Conservation (phyloP, 345 rosid species). For the Laguncularia racemosa region DNA sequence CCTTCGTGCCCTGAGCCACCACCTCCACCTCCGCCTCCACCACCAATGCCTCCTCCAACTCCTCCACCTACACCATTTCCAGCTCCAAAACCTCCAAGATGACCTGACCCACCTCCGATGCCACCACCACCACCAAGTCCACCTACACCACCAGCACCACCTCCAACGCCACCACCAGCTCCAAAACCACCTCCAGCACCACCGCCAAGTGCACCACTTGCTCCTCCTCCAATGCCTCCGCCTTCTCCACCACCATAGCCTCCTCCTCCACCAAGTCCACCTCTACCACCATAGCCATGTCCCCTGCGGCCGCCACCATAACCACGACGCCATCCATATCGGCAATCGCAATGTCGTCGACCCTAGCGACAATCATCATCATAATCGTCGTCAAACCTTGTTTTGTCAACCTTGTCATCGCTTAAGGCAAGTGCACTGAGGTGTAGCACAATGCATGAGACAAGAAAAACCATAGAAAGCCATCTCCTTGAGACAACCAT, state of each 20-base stretch:
- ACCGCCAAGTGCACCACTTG: slow-evolving; percentile 5
- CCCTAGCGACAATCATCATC: slow-evolving; percentile 18
- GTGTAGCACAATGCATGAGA: slow-evolving; percentile 17
- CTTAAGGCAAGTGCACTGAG: slow-evolving; percentile 15
- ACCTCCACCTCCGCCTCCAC: slow-evolving; percentile 30
- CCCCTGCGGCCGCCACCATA: background rate
- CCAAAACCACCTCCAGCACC: slow-evolving; percentile 10
- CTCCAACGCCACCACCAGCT: slow-evolving; percentile 26
- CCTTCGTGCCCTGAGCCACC: slow-evolving; percentile 38
- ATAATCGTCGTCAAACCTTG: slow-evolving; percentile 10
- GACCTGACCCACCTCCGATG: slow-evolving; percentile 36
- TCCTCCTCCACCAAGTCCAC: slow-evolving; percentile 2
- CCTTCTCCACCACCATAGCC: slow-evolving; percentile 8
- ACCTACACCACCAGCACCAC: slow-evolving; percentile 39
- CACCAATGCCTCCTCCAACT: slow-evolving; percentile 35
- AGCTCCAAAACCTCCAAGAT: no score
- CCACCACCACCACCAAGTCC: slow-evolving; percentile 41
- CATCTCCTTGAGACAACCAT: slow-evolving; percentile 26
- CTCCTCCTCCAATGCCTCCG: slow-evolving; percentile 6
- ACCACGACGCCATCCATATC: slow-evolving; percentile 2
- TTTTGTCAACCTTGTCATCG: slow-evolving; percentile 18
- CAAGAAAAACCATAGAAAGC: slow-evolving; percentile 20
- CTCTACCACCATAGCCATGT: slow-evolving; percentile 4
- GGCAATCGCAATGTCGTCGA: slow-evolving; percentile 14
- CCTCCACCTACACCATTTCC: slow-evolving; percentile 28